Conservation (phyloP, 768 basidiomycete species). For the Boletus subcaerulescens region DNA sequence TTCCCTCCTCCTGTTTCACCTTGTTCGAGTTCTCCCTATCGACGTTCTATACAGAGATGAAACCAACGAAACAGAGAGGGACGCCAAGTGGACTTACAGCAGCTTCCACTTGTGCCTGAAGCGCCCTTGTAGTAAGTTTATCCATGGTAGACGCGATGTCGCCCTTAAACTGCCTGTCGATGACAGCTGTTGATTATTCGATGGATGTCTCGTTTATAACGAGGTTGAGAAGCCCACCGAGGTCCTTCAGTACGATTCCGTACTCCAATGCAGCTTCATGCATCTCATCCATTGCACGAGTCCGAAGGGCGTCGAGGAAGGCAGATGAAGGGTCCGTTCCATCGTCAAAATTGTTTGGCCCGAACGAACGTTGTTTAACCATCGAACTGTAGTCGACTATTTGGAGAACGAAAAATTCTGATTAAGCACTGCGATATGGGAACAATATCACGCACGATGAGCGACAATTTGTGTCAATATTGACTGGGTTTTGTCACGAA, state of each 20-base stretch:
- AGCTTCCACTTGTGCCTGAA: slow-evolving; percentile 86
- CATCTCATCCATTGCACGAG: slow-evolving; percentile 85
- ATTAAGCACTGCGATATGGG: background rate
- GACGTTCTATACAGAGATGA: slow-evolving; percentile 53
- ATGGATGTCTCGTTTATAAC: slow-evolving; percentile 1
- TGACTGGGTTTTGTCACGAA: slow-evolving; percentile 80
- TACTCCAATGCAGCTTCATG: slow-evolving; percentile 79
- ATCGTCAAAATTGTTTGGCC: slow-evolving; percentile 73
- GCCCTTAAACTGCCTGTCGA: slow-evolving; percentile 86
- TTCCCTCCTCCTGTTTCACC: slow-evolving; percentile 82
- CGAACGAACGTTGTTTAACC: slow-evolving; percentile 79
- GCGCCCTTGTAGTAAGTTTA: slow-evolving; percentile 76
- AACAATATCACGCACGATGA: slow-evolving; percentile 48
- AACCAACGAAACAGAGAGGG: background rate
- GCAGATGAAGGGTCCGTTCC: slow-evolving; percentile 66
- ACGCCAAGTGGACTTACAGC: slow-evolving; percentile 45
- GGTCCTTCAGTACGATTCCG: slow-evolving; percentile 78
- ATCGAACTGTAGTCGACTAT: slow-evolving; percentile 54
- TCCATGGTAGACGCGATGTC: slow-evolving; percentile 86
- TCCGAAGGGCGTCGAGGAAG: slow-evolving; percentile 78
- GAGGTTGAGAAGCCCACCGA: slow-evolving; percentile 42
- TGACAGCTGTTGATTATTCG: slow-evolving; percentile 55
- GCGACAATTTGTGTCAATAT: slow-evolving; percentile 85
- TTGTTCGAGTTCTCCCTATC: slow-evolving; percentile 86
- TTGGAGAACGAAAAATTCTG: background rate